phyloP scores from a whole-genome alignment of 768 basidiomycete species.

The Leccinellum albellum region DNA sequence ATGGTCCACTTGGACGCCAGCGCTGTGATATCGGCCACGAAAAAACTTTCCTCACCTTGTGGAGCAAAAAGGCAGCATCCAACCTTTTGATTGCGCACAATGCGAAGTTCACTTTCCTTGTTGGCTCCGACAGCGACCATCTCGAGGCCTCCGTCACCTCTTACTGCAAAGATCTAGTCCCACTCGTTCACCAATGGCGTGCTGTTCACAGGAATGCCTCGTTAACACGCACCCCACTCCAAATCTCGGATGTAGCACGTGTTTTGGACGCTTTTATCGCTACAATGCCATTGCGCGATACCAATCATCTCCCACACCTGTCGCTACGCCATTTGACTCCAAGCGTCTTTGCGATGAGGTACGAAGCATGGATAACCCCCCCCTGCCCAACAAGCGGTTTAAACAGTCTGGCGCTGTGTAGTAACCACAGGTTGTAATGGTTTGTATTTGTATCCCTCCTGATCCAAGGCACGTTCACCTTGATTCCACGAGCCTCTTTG shows the following conservation, averaged over 20 bases:
- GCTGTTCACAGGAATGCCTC: not conserved
- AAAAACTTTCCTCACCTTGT: not conserved
- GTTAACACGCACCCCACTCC: not conserved
- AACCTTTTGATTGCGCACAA: not conserved
- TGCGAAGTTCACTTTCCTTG: not conserved
- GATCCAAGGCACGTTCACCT: too few species aligned
- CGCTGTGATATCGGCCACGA: not conserved
- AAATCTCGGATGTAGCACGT: not conserved
- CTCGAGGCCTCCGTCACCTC: not conserved
- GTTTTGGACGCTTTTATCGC: not conserved
- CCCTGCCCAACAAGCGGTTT: not conserved
- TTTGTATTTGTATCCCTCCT: too few species aligned
- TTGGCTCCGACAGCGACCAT: not conserved
- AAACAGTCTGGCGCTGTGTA: too few species aligned
- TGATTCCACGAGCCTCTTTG: too few species aligned
- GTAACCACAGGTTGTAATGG: too few species aligned
- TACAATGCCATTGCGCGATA: not conserved
- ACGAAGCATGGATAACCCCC: not conserved
- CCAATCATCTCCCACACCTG: too few species aligned
- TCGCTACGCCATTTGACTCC: not conserved
- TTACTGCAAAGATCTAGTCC: not conserved
- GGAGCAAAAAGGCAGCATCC: not conserved
- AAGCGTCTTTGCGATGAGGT: not conserved
- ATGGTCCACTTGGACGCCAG: not conserved
- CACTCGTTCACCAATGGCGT: not conserved